Conservation (phyloP, 805 yeast genomes). For the Starmerella floris region DNA sequence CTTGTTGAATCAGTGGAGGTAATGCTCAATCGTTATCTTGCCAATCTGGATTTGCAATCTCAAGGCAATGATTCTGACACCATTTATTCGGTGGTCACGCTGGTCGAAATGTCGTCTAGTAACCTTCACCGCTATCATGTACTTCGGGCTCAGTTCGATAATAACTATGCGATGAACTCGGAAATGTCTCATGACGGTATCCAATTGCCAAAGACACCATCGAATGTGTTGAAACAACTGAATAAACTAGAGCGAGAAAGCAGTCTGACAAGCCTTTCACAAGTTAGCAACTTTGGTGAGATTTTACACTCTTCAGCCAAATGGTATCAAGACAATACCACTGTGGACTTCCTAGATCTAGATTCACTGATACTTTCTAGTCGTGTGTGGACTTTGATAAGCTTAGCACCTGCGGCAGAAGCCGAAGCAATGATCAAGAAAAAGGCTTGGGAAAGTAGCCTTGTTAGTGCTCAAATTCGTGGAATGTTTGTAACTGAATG, state of each 20-base stretch:
- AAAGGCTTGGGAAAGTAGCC: slow-evolving; percentile 27
- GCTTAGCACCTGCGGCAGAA: slow-evolving; percentile 23
- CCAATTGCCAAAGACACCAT: slow-evolving; percentile 23
- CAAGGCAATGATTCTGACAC: slow-evolving; percentile 15
- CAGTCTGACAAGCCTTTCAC: slow-evolving; percentile 6
- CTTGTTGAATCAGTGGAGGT: slow-evolving; percentile 26
- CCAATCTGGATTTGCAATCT: slow-evolving; percentile 23
- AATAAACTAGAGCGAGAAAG: slow-evolving; percentile 7
- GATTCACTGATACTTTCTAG: slow-evolving; percentile 21
- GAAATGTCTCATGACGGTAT: slow-evolving; percentile 31
- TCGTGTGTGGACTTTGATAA: slow-evolving; percentile 29
- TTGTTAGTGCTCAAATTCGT: slow-evolving; percentile 30
- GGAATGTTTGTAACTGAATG: slow-evolving; percentile 30
- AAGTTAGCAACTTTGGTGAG: slow-evolving; percentile 16
- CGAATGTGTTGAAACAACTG: slow-evolving; percentile 15
- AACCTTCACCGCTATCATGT: slow-evolving; percentile 20
- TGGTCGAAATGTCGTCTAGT: slow-evolving; percentile 26
- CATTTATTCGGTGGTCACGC: slow-evolving; percentile 28
- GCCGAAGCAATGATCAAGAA: slow-evolving; percentile 20
- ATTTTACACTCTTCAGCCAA: slow-evolving; percentile 21
- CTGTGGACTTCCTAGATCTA: slow-evolving; percentile 18
- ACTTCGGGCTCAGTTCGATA: slow-evolving; percentile 28
- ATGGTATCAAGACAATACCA: slow-evolving; percentile 19
- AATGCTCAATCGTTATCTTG: slow-evolving; percentile 27
- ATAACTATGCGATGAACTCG: slow-evolving; percentile 27